Base-by-base conservation (phyloP, 345 rosid species). In the Aurinia saxatilis region DNA sequence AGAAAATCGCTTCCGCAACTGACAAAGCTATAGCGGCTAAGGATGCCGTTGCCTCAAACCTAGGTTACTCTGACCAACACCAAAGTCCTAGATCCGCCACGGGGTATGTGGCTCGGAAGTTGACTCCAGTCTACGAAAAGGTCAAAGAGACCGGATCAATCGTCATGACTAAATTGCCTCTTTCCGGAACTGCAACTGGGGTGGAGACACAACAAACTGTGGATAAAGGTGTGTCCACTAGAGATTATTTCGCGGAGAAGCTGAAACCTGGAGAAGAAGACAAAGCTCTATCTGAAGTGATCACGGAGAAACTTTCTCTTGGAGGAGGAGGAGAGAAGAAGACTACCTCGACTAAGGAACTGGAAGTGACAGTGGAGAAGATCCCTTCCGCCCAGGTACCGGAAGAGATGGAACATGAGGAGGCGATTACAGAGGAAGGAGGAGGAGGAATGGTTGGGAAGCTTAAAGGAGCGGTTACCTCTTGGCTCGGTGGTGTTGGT, bases 181-280 rank as follows among this genome's bases (percentile, higher is more conserved):
- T 77, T 5, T 19, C 74, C 0, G 54, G 75, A 17, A 39, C 66
- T 7, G 63, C 66, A 8, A 12, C 44, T 11, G 39, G 21, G 37
- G 38, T 13, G 1, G 44, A 69, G 12, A 41, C 13, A 16, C 52
- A 63, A 7, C 52, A 42, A 35, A 63, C 27, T 7, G 70, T 75
- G 65, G 78, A 76, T 8, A 80, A 76, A 69, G 76, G 77, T 29
- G 78, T 67, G n/a, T 62, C 96, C 0, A 35, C 78, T 62, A 91
- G 50, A 75, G 73, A 66, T 11, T 85, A 82, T 37, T 4, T 82
- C 0, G 75, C 75, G 7, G 96, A 82, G 72, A 91, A 85, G 60
- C 49, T 91, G 50, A 88, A 25, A 83, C 90, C 96, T 3, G 80
- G 91, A 7, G 97, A 87, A 21, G 96, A 77, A 63, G 91, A 88